A percentile compares a stretch with the other conserved stretches of the same genome.
Conservation (phyloP, 495 filamentous ascomycete species). For the Penicillium soppii region DNA sequence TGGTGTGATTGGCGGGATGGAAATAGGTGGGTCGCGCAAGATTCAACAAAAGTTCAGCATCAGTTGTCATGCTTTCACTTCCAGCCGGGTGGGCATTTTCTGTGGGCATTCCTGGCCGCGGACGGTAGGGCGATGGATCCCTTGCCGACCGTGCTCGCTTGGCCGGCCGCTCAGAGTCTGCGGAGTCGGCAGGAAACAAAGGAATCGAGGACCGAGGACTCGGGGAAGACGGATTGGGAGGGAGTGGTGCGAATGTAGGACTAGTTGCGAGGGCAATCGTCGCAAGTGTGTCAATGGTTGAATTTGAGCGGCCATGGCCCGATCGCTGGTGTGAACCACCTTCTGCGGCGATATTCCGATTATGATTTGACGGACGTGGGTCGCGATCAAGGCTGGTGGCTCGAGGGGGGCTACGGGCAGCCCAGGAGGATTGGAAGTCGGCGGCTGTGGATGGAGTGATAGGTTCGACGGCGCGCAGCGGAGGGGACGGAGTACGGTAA, state of each 20-base stretch:
- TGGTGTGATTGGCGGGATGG: conserved; percentile 26
- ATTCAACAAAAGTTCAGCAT: conserved; percentile 54
- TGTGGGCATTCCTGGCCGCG: conserved; percentile 35
- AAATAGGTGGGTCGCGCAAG: conserved; percentile 43
- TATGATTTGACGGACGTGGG: conserved; percentile 21
- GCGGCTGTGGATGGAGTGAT: conserved; percentile 43
- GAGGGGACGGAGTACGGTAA: conserved; percentile 57
- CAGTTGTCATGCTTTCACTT: conserved; percentile 49
- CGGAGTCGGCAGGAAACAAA: conserved; percentile 32
- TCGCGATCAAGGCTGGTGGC: conserved; percentile 31
- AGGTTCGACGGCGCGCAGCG: conserved; percentile 53
- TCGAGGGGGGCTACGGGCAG: conserved; percentile 29
- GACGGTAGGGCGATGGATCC: conserved; percentile 47
- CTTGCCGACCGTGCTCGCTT: conserved; percentile 62
- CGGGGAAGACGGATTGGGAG: conserved; percentile 35
- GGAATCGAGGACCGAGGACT: conserved; percentile 26
- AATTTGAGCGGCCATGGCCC: conserved; percentile 47
- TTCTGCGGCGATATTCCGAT: conserved; percentile 19
- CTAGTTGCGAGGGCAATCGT: conserved; percentile 55
- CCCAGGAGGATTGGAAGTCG: conserved; percentile 34
- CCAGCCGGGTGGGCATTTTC: conserved; percentile 41
- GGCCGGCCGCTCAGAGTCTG: conserved; percentile 49
- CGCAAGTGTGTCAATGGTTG: conserved; percentile 54
- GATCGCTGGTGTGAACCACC: conserved; percentile 32
- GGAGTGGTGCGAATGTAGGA: conserved; percentile 42